Percentiles rank a stretch among this genome's conserved stretches.
These are phyloP conservation scores for Ophiostoma triangulosporum DNA, from an alignment of 2,329 filamentous ascomycete genomes.

Conservation along the genomic window DNA sequence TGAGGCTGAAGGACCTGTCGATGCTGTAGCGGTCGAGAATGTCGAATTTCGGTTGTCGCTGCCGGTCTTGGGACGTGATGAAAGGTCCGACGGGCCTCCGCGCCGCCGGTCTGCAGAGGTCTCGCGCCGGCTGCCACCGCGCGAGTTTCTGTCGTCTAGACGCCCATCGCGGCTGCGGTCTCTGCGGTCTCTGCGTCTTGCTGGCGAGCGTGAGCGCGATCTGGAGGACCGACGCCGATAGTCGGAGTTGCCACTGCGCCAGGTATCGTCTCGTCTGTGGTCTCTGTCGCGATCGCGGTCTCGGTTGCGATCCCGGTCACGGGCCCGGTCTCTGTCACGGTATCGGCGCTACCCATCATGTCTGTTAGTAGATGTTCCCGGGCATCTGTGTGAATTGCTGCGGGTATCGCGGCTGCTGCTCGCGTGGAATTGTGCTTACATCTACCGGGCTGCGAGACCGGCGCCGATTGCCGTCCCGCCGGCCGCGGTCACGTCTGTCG, in stretches of 20 bases:
- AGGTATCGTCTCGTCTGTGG: conserved; percentile 33
- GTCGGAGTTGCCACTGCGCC: conserved; percentile 33
- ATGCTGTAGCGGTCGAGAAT: background rate
- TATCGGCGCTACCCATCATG: conserved; percentile 38
- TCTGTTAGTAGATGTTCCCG: conserved; percentile 26
- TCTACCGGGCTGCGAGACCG: conserved; percentile 49
- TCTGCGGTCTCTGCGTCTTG: conserved; percentile 33
- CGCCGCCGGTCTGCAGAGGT: conserved; percentile 46
- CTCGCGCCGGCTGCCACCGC: conserved; percentile 50
- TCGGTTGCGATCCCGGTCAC: conserved; percentile 37
- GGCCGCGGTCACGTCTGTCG: conserved; percentile 32
- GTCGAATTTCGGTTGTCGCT: background rate
- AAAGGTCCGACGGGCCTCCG: conserved; percentile 50
- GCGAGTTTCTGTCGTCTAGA: conserved; percentile 39
- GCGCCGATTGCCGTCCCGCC: conserved; percentile 39
- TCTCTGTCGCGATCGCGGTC: conserved; percentile 11
- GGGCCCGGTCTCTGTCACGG: conserved; percentile 41
- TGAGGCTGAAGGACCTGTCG: background rate
- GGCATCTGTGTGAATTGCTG: background rate
- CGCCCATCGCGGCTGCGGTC: conserved; percentile 48
- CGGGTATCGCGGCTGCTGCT: background rate
- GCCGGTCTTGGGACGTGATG: background rate
- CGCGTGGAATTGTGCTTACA: conserved; percentile 31
- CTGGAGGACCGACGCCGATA: conserved; percentile 36
- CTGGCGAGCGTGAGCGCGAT: conserved; percentile 47